These are phyloP conservation scores for Pseudogymnoascus sp. DNA, from an alignment of 2,329 filamentous ascomycete species.

Conservation along the genomic window DNA sequence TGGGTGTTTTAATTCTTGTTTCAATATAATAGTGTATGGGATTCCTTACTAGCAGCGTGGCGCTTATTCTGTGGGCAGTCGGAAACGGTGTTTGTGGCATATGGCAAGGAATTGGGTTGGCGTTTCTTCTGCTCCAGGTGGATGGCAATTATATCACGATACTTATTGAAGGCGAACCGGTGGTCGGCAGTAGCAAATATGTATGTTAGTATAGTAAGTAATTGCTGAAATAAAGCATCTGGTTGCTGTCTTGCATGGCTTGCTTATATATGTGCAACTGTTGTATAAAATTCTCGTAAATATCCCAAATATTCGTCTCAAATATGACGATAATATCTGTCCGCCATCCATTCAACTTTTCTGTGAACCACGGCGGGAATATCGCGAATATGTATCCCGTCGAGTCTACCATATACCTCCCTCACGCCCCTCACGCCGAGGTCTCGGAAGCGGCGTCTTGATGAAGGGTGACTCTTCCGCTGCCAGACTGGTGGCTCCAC, in stretches of 20 bases:
- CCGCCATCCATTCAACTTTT: not conserved
- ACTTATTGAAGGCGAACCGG: not conserved
- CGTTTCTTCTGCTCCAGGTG: not conserved
- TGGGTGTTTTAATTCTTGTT: not conserved
- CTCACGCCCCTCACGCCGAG: not conserved
- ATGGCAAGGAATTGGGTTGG: not conserved
- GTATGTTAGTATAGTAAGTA: constrained; percentile 4
- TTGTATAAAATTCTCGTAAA: not conserved
- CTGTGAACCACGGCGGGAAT: not conserved
- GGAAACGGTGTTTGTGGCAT: constrained; percentile 9
- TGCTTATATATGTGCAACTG: not conserved
- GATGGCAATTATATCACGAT: constrained; percentile 2
- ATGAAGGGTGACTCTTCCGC: not conserved
- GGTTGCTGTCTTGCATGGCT: not conserved
- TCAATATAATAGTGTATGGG: constrained; percentile 1
- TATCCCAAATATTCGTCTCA: not conserved
- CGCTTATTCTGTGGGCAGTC: constrained; percentile 10
- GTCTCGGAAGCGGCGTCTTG: not conserved
- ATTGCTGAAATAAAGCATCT: constrained; percentile 6
- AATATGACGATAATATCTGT: not conserved
- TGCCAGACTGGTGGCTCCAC: not conserved
- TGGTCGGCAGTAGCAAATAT: not conserved
- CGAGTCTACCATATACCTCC: not conserved
- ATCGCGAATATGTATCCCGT: not conserved
- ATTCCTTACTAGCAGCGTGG: constrained; percentile 1